Conservation (phyloP, 352 stramenopile genomes). For the Pelagophyceae sp. region DNA sequence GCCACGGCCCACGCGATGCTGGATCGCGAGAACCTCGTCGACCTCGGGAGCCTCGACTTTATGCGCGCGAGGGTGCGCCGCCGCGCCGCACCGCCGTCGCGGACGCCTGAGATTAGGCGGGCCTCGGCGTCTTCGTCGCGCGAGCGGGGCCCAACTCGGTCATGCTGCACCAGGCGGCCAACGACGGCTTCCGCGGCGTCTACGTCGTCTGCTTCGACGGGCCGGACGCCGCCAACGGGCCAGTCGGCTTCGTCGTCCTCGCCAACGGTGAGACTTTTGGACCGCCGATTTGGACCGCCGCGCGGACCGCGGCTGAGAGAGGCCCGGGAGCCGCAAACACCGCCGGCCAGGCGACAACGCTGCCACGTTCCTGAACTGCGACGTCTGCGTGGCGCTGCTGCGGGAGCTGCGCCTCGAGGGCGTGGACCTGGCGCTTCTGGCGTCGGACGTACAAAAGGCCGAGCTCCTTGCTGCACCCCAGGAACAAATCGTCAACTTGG, state of each 20-base stretch:
- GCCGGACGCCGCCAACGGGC: not conserved
- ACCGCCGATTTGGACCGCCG: no score
- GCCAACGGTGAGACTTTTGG: no score
- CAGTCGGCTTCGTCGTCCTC: not conserved
- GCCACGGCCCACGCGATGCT: slow-evolving; percentile 36
- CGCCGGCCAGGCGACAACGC: slow-evolving; percentile 18
- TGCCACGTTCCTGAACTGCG: not conserved
- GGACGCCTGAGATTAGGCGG: no score
- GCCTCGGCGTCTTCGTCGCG: slow-evolving; percentile 35
- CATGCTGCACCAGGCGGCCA: slow-evolving; percentile 38
- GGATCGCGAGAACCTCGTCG: slow-evolving; percentile 19
- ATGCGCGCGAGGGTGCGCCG: slow-evolving; percentile 37
- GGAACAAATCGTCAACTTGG: slow-evolving; percentile 19
- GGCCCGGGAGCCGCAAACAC: no score
- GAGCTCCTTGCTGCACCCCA: not conserved
- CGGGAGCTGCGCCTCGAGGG: not conserved
- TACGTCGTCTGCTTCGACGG: slow-evolving; percentile 43
- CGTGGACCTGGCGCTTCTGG: not conserved
- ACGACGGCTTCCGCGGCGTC: slow-evolving; percentile 38
- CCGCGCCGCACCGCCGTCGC: no score
- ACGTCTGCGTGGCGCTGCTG: not conserved
- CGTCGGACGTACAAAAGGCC: not conserved
- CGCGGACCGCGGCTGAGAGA: no score
- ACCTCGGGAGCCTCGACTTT: slow-evolving; percentile 35
- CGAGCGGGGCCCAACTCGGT: slow-evolving; percentile 33